Evolutionary conservation across 345 rosid genomes (phyloP).

Genomic region (Passiflora organensis): DNA sequence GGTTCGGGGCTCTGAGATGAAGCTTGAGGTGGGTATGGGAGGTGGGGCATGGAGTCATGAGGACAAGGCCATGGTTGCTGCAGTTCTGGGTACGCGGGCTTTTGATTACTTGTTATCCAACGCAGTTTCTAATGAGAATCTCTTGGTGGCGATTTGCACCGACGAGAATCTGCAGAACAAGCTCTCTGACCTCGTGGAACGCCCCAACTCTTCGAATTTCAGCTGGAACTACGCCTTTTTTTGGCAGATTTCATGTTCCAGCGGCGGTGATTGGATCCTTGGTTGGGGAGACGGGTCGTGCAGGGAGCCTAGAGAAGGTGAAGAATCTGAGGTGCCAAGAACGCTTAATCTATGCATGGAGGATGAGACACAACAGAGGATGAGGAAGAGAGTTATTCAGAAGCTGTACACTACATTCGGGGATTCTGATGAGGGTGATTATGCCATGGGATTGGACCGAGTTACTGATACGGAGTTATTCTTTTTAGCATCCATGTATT

Average conservation of each 20-base stretch:
- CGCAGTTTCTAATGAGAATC: conserved; percentile 59
- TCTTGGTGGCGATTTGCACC: conserved; percentile 49
- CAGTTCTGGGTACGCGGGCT: conserved; percentile 77
- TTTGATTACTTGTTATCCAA: conserved; percentile 65
- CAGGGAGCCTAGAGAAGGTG: conserved; percentile 78
- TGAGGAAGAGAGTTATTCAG: conserved; percentile 85
- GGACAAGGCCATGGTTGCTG: conserved; percentile 55
- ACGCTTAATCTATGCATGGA: conserved; percentile 35
- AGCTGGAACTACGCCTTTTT: conserved; percentile 97
- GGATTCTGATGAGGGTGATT: conserved; percentile 84
- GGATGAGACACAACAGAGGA: conserved; percentile 63
- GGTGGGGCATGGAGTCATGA: conserved; percentile 68
- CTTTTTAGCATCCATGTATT: conserved; percentile 94
- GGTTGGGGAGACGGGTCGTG: conserved; percentile 99
- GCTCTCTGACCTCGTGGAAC: conserved; percentile 88
- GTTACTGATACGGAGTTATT: conserved; percentile 94
- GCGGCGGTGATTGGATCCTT: conserved; percentile 75
- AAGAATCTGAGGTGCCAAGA: conserved; percentile 47
- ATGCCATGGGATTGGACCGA: conserved; percentile 73
- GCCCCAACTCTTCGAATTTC: conserved; percentile 61
- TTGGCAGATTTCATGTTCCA: conserved; percentile 90
- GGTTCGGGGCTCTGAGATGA: conserved; percentile 31
- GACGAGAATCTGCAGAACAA: conserved; percentile 76
- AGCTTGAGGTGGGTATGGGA: conserved; percentile 49
- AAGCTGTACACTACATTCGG: conserved; percentile 75